A percentile compares a stretch with the other conserved stretches of the same genome.
These are phyloP conservation scores for Lentinus brumalis DNA, from an alignment of 768 basidiomycete species.

Conservation along the genomic window DNA sequence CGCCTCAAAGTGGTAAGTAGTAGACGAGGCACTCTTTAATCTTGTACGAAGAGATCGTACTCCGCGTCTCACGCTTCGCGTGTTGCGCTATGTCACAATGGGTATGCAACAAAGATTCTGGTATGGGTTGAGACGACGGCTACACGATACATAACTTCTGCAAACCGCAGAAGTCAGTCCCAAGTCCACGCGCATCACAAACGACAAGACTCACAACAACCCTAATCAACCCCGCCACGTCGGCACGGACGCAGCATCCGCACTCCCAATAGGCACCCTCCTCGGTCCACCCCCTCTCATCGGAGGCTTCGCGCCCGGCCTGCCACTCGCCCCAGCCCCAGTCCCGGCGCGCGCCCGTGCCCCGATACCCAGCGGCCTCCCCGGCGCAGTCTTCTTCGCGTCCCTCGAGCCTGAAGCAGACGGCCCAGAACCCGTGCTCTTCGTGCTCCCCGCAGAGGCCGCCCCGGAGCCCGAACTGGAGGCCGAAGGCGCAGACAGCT, in stretches of 20 bases:
- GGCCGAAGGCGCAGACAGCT: slow-evolving; percentile 5
- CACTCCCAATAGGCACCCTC: slow-evolving; percentile 67
- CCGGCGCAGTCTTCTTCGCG: background rate
- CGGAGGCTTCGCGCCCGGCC: slow-evolving; percentile 7
- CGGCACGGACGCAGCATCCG: slow-evolving; percentile 57
- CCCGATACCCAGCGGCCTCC: background rate
- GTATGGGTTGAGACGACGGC: too few species aligned
- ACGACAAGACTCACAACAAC: background rate
- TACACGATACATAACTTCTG: background rate
- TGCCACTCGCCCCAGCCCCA: slow-evolving; percentile 2
- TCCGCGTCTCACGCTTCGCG: too few species aligned
- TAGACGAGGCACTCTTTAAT: too few species aligned
- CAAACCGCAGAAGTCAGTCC: background rate
- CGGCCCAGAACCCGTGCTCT: background rate
- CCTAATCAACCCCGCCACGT: slow-evolving; percentile 48
- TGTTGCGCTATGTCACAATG: too few species aligned
- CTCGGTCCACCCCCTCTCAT: slow-evolving; percentile 50
- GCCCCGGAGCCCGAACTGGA: background rate
- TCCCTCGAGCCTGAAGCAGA: background rate
- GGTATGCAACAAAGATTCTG: too few species aligned
- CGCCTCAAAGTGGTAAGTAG: too few species aligned
- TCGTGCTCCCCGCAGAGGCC: background rate
- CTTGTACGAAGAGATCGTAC: too few species aligned
- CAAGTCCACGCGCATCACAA: background rate
- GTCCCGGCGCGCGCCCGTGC: background rate